A percentile compares a stretch with the other conserved stretches of the same genome.
phyloP scores from a whole-genome alignment of 352 stramenopile species.

The Globisporangium irregulare region DNA sequence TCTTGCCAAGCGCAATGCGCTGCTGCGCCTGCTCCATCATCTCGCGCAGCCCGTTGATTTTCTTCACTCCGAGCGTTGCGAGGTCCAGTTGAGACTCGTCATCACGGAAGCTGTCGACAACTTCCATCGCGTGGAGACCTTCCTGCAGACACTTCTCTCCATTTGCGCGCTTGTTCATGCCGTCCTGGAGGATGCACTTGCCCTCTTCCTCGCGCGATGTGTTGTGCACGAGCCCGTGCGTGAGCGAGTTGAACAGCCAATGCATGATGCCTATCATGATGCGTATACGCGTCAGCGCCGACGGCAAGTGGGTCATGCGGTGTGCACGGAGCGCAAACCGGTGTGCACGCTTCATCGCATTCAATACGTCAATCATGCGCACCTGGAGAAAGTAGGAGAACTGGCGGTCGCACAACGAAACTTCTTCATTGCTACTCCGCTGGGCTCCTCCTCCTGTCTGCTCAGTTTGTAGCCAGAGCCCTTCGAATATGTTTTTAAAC shows the following conservation, averaged over 20 bases:
- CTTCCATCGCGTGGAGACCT: slow-evolving; percentile 30
- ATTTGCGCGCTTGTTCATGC: slow-evolving; percentile 46
- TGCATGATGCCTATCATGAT: slow-evolving; percentile 59
- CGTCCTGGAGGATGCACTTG: slow-evolving; percentile 53
- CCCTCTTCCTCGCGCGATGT: slow-evolving; percentile 66
- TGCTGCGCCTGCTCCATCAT: slow-evolving; percentile 46
- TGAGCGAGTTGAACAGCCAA: slow-evolving; percentile 67
- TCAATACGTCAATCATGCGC: slow-evolving; percentile 62
- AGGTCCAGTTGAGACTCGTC: slow-evolving; percentile 48
- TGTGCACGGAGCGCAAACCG: slow-evolving; percentile 48
- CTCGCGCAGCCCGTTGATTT: slow-evolving; percentile 48
- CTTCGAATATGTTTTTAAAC: slow-evolving; percentile 76
- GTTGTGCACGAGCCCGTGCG: slow-evolving; percentile 63
- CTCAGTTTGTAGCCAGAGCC: slow-evolving; percentile 54
- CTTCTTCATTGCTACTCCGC: slow-evolving; percentile 17
- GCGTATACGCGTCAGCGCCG: slow-evolving; percentile 35
- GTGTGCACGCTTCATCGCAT: slow-evolving; percentile 60
- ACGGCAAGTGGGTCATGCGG: slow-evolving; percentile 27
- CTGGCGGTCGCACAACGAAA: slow-evolving; percentile 55
- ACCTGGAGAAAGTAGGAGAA: slow-evolving; percentile 84
- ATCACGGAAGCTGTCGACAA: slow-evolving; percentile 48
- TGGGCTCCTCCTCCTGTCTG: slow-evolving; percentile 8
- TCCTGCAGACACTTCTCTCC: slow-evolving; percentile 54
- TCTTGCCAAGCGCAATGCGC: slow-evolving; percentile 31
- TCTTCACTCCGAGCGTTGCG: slow-evolving; percentile 51